Conservation (phyloP, 768 basidiomycete species). For the Mycena vitilis region DNA sequence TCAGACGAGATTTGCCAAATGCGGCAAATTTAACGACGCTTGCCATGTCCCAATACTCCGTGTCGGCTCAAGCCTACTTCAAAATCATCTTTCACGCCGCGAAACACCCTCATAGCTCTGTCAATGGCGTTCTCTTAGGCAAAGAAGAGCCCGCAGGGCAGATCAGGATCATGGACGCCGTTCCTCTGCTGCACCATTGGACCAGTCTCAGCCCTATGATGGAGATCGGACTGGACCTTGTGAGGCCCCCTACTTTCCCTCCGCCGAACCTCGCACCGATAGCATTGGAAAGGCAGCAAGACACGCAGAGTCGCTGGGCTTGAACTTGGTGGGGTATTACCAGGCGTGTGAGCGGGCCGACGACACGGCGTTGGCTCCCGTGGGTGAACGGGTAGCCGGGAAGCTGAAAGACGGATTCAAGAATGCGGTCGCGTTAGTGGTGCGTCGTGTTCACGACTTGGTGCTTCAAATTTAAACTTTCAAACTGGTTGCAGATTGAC, state of each 20-base stretch:
- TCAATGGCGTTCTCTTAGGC: conserved; percentile 84
- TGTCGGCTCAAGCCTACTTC: conserved; percentile 73
- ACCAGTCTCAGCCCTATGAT: conserved; percentile 87
- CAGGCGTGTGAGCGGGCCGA: conserved; percentile 76
- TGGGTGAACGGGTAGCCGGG: conserved; percentile 71
- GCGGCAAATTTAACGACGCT: too few species aligned
- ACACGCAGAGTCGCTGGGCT: conserved; percentile 64
- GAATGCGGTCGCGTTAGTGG: conserved; percentile 77
- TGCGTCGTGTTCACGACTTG: conserved; percentile 47
- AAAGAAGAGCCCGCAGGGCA: conserved; percentile 47
- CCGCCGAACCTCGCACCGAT: conserved; percentile 15
- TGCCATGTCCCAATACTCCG: conserved; percentile 56
- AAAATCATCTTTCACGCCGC: conserved; percentile 84
- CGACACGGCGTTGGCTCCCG: conserved; percentile 69
- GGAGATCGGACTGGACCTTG: conserved; percentile 86
- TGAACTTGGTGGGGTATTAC: conserved; percentile 78
- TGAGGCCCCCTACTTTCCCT: conserved; percentile 46
- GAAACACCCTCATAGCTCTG: conserved; percentile 79
- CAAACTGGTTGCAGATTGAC: conserved; percentile 63
- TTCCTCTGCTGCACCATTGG: conserved; percentile 89
- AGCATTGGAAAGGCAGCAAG: conserved; percentile 60
- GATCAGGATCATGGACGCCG: conserved; percentile 69
- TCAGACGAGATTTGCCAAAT: too few species aligned
- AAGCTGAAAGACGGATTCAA: conserved; percentile 65
- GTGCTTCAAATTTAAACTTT: conserved; percentile 1